phyloP scores from a whole-genome alignment of 225 moss, liverwort and hornwort species.

The Neckera pumila region DNA sequence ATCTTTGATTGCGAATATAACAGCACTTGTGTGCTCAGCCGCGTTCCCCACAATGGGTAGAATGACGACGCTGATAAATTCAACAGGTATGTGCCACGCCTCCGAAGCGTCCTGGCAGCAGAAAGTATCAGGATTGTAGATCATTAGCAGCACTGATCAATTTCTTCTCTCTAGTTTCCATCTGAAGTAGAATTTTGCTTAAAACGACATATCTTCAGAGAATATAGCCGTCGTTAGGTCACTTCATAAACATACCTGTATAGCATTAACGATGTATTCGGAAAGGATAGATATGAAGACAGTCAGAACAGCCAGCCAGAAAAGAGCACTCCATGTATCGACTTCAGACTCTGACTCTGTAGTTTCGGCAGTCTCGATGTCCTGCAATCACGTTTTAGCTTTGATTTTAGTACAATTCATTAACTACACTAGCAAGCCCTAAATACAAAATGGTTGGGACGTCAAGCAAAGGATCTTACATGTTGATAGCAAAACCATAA shows the following conservation, averaged over 20 bases:
- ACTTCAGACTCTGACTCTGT: constrained; percentile 23
- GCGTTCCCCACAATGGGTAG: constrained; percentile 91
- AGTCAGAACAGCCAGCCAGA: constrained; percentile 67
- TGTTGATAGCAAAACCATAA: not conserved
- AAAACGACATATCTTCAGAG: not conserved
- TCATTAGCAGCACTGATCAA: not conserved
- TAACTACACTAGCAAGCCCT: not conserved
- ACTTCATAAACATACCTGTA: constrained; percentile 21
- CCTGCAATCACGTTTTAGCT: not conserved
- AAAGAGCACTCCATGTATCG: constrained; percentile 45
- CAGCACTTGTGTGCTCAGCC: constrained; percentile 79
- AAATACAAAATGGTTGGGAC: not conserved
- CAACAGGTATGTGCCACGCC: constrained; percentile 58
- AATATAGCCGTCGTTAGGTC: not conserved
- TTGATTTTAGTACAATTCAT: not conserved
- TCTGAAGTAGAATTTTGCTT: not conserved
- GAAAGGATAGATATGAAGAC: constrained; percentile 71
- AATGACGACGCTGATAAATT: constrained; percentile 71
- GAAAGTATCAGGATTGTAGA: not conserved
- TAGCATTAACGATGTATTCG: constrained; percentile 56
- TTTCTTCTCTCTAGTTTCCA: not conserved
- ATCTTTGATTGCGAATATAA: constrained; percentile 73
- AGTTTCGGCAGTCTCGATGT: constrained; percentile 14
- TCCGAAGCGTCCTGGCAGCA: constrained; percentile 47
- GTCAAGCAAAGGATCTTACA: not conserved